phyloP scores from a whole-genome alignment of 1,284 basidiomycete genomes.

The Austroboletus niveus region DNA sequence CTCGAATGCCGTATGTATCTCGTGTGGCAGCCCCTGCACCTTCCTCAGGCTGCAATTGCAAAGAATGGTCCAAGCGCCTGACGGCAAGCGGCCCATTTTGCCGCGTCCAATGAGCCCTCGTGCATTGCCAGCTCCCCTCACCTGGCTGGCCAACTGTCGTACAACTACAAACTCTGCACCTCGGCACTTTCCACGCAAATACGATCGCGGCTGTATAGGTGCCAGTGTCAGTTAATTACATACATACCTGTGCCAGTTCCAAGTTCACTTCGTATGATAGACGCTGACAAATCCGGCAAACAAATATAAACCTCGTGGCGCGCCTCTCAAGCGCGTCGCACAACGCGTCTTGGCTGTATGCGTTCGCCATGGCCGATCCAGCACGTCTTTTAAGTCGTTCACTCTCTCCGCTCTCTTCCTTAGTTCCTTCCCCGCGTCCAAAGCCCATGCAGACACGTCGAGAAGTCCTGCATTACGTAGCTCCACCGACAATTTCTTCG shows the following conservation, averaged over 20 bases:
- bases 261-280: constrained; percentile 11
- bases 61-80: constrained; percentile 50
- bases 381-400: constrained; percentile 17
- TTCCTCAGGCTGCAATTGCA: constrained; percentile 46
- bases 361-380: constrained; percentile 16
- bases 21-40: constrained; percentile 18
- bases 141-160: constrained; percentile 30
- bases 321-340: constrained; percentile 7
- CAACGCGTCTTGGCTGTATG: constrained; percentile 6
- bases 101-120: no score
- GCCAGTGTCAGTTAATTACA: no score
- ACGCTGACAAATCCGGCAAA: constrained; percentile 14
- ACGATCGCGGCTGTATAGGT: no score
- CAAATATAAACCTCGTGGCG: neutral
- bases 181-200: no score
- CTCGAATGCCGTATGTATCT: constrained; percentile 26
- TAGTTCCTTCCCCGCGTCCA: constrained; percentile 7
- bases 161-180: no score
- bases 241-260: no score
- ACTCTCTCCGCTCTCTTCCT: constrained; percentile 20
- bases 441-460: constrained; percentile 15
- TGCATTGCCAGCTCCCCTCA: constrained; percentile 21
- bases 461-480: constrained; percentile 23
- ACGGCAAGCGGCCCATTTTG: constrained; percentile 41
- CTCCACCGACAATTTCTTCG: constrained; percentile 32